Percentiles rank a stretch among this genome's conserved stretches.
Evolutionary conservation across 2,329 filamentous ascomycete species (phyloP).

Genomic region (Cryphonectria naterciae): DNA sequence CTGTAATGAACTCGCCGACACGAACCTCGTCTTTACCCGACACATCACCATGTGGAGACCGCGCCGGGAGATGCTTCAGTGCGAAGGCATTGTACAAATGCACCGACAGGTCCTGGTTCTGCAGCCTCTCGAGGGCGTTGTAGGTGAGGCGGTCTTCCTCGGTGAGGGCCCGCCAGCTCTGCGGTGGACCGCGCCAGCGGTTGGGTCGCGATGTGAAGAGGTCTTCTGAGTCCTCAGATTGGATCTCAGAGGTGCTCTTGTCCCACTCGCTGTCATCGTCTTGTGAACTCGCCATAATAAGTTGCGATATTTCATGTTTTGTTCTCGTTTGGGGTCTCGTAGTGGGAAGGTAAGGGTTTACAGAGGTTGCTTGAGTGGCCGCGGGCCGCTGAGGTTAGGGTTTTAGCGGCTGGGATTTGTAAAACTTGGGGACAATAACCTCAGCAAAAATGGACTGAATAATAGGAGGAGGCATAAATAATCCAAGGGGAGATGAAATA

Average conservation of each 20-base stretch:
- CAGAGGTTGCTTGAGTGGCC: background rate
- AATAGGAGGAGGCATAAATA: background rate
- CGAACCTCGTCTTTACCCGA: slow-evolving; percentile 24
- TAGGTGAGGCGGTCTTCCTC: slow-evolving; percentile 65
- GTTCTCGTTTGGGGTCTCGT: background rate
- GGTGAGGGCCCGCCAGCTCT: slow-evolving; percentile 69
- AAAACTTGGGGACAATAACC: background rate
- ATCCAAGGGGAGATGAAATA: background rate
- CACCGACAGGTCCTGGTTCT: slow-evolving; percentile 68
- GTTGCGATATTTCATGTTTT: slow-evolving; percentile 11
- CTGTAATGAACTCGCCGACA: background rate
- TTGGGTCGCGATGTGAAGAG: slow-evolving; percentile 64
- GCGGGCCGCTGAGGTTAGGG: slow-evolving; percentile 1
- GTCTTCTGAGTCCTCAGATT: slow-evolving; percentile 52
- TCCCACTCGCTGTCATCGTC: slow-evolving; percentile 43
- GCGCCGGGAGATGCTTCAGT: slow-evolving; percentile 56
- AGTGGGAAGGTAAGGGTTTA: background rate
- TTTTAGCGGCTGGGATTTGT: slow-evolving; percentile 5
- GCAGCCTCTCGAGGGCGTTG: slow-evolving; percentile 64
- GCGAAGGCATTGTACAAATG: slow-evolving; percentile 82
- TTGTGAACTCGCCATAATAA: slow-evolving; percentile 25
- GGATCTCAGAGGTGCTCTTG: slow-evolving; percentile 51
- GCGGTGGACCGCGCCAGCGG: slow-evolving; percentile 68
- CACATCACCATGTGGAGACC: background rate
- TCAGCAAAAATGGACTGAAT: background rate